A percentile compares a stretch with the other conserved stretches of the same genome.
These are phyloP conservation scores for Ceratocystiopsis sp. DNA, from an alignment of 2,329 filamentous ascomycete species.

Conservation along the genomic window DNA sequence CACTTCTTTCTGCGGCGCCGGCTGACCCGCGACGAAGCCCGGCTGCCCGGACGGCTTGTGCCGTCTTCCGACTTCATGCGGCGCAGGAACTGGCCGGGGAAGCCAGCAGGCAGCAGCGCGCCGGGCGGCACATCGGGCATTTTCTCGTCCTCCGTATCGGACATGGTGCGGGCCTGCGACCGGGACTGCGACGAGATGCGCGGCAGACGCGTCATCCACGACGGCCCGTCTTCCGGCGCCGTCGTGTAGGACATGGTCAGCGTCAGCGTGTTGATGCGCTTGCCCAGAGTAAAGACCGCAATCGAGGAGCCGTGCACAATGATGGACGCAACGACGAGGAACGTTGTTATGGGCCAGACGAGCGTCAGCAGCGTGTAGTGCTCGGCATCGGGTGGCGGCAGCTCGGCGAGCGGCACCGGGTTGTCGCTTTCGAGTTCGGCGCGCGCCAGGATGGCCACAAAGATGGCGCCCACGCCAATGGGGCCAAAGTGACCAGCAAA, in stretches of 20 bases:
- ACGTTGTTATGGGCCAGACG: conserved; percentile 92
- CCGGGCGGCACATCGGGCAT: conserved; percentile 47
- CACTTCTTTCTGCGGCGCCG: conserved; percentile 48
- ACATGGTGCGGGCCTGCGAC: conserved; percentile 73
- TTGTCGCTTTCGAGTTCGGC: conserved; percentile 70
- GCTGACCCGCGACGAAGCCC: conserved; percentile 42
- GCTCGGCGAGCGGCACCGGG: conserved; percentile 53
- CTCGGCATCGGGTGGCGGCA: conserved; percentile 36
- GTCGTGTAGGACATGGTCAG: conserved; percentile 93
- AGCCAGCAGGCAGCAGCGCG: conserved; percentile 51
- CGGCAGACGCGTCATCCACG: conserved; percentile 90
- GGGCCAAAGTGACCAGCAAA: conserved; percentile 97
- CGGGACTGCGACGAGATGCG: conserved; percentile 49
- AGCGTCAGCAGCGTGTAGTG: conserved; percentile 59
- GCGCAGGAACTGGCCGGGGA: conserved; percentile 63
- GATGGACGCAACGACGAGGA: conserved; percentile 87
- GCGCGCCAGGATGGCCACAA: conserved; percentile 79
- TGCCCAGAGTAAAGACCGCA: conserved; percentile 91
- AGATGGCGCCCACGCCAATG: conserved; percentile 92
- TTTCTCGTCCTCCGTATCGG: conserved; percentile 57
- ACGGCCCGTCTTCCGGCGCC: conserved; percentile 71
- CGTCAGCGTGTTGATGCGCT: conserved; percentile 91
- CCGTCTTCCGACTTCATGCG: conserved; percentile 64
- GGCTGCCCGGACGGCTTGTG: conserved; percentile 33
- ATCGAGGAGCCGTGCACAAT: conserved; percentile 95